phyloP scores from a whole-genome alignment of 2,329 filamentous ascomycete species.

The Graphiopsis chlorocephala region DNA sequence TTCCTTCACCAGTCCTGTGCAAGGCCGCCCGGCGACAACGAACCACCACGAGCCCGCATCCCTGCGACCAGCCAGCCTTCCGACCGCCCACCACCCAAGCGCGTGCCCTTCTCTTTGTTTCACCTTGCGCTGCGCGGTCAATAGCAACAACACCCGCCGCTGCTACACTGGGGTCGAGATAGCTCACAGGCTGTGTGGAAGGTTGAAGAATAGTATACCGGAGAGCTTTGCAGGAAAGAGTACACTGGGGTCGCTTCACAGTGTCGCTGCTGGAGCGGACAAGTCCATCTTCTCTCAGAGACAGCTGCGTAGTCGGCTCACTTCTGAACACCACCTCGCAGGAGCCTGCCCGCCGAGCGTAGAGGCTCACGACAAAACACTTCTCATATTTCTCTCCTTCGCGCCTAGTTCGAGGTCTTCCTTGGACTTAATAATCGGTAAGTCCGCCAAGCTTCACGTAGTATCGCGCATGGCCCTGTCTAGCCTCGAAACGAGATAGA shows the following conservation, averaged over 20 bases:
- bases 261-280: not conserved
- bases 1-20: not conserved
- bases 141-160: not conserved
- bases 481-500: not conserved
- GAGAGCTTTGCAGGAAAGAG: not conserved
- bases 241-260: not conserved
- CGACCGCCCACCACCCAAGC: constrained; percentile 1
- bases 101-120: constrained; percentile 16
- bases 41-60: not conserved
- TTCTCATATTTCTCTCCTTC: not conserved
- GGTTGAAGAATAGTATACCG: not conserved
- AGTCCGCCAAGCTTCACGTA: constrained; percentile 11
- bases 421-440: not conserved
- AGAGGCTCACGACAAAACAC: not conserved
- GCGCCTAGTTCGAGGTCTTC: not conserved
- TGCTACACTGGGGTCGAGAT: not conserved
- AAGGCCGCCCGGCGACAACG: not conserved
- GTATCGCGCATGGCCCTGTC: not conserved
- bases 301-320: not conserved
- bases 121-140: constrained; percentile 15
- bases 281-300: not conserved
- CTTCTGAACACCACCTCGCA: not conserved
- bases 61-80: not conserved
- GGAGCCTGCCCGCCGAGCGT: not conserved
- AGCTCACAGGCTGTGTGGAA: not conserved